A percentile compares a stretch with the other conserved stretches of the same genome.
These are phyloP conservation scores for Puccinellia tenuiflora DNA, from an alignment of 176 grass and related monocot species.

Conservation along the genomic window DNA sequence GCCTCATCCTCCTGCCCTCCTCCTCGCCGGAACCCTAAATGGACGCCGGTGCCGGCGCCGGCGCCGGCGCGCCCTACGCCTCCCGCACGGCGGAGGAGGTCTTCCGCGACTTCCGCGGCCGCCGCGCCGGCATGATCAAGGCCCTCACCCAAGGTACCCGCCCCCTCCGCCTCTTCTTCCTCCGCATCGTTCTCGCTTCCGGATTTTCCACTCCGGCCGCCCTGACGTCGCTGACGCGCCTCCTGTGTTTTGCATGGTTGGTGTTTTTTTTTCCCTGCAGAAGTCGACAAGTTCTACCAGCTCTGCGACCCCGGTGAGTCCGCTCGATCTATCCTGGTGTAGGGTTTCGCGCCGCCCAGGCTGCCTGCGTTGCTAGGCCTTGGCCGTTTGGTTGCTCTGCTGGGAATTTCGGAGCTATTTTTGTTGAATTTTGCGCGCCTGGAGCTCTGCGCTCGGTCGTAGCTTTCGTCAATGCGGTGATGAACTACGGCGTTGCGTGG, in stretches of 20 bases:
- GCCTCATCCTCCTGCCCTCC: conserved; percentile 13
- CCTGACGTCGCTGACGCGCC: conserved; percentile 2
- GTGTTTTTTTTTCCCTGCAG: conserved; percentile 40
- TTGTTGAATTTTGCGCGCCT: conserved; percentile 10
- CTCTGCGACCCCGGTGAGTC: conserved; percentile 91
- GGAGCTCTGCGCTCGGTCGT: background rate
- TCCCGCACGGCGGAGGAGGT: conserved; percentile 91
- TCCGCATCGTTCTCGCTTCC: background rate
- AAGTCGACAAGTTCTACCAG: conserved; percentile 92
- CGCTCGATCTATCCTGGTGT: conserved; percentile 31
- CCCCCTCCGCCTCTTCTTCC: background rate
- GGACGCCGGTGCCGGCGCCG: conserved; percentile 41
- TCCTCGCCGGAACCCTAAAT: conserved; percentile 48
- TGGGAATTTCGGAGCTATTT: conserved; percentile 14
- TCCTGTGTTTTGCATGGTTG: conserved; percentile 11
- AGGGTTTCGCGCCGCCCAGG: conserved; percentile 18
- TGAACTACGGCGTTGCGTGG: background rate
- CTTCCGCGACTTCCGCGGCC: conserved; percentile 83
- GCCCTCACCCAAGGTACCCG: conserved; percentile 81
- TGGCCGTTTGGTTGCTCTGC: background rate
- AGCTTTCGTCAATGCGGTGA: conserved; percentile 6
- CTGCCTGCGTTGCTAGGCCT: conserved; percentile 10
- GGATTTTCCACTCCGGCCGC: background rate
- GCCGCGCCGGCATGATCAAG: conserved; percentile 92
- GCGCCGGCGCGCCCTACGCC: conserved; percentile 42